Percentiles rank a stretch among this genome's conserved stretches.
Evolutionary conservation across 2,329 filamentous ascomycete genomes (phyloP).

Genomic region (Tolypocladium inflatum): DNA sequence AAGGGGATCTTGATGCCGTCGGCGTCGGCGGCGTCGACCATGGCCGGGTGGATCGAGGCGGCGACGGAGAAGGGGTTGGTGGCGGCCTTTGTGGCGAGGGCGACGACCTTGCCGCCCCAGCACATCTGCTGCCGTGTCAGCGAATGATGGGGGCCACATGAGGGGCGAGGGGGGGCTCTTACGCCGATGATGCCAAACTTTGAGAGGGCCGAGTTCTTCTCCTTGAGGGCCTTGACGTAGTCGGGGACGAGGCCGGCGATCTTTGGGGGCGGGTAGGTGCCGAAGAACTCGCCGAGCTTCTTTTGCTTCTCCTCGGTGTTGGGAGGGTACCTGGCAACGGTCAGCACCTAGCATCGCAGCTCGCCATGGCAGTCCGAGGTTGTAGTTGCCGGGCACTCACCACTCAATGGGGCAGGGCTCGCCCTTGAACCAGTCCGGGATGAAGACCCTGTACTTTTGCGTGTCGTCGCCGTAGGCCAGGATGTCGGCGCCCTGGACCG

Average conservation of each 20-base stretch:
- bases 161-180: constrained; percentile 19
- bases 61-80: constrained; percentile 46
- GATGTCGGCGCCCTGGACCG: constrained; percentile 61
- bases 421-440: constrained; percentile 86
- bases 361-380: no score
- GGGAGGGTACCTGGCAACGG: constrained; percentile 43
- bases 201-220: constrained; percentile 43
- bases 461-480: constrained; percentile 44
- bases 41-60: constrained; percentile 48
- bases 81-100: constrained; percentile 37
- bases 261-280: constrained; percentile 35
- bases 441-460: constrained; percentile 74
- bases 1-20: constrained; percentile 50
- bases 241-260: constrained; percentile 40
- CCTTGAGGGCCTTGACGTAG: constrained; percentile 43
- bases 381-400: constrained; percentile 15
- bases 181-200: constrained; percentile 54
- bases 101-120: constrained; percentile 62
- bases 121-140: constrained; percentile 36
- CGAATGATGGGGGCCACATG: no score
- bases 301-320: constrained; percentile 54
- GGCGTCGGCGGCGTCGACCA: constrained; percentile 55
- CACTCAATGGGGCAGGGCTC: constrained; percentile 48
- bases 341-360: neutral
- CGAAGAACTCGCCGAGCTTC: constrained; percentile 49